Base-by-base conservation (phyloP, 371 early-diverging fungal genomes). In the Mortierella sp. region DNA sequence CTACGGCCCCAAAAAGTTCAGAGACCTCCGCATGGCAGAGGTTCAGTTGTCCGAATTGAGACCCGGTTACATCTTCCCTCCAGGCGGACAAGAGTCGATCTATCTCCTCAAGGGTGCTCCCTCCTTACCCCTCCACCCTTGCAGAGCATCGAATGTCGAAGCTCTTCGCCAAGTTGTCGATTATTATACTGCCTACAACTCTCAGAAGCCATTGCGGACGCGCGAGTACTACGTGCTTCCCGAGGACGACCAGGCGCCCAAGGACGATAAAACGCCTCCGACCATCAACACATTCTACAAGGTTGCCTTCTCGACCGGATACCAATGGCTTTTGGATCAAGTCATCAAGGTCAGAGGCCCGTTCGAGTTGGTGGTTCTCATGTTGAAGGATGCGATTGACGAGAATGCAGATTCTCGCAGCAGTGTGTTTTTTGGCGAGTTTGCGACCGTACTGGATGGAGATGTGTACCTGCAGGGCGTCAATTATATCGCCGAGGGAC, bases 91-190 rank as follows among this genome's bases (percentile, higher is more conserved):
- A 61, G 86, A 86, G 48, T 86, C 86, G 10, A 86, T 86, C 70
- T 86, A 86, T 53, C 77, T 86, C 31, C 73, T 86, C 51, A 86
- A 86, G 44, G 86, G 86, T 1, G 86, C 86, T 5, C 86, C 86
- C 10, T 86, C 86, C 3, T 43, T 86, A 26, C 86, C 86, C 10
- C 78, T 86, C 26, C 86, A 86, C 46, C 86, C 82, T 1, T 86
- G 77, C 69, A 81, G 86, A 73, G 86, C 86, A 5, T 86, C 86
- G n/a, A 86, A 86, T 55, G 77, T 86, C 13, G 86, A 86, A 11
- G 86, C 86, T 13, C 67, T 86, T 74, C 81, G 86, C n/a, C 86
- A 86, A n/a, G 86, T 86, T 13, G 86, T 86, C n/a, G 82, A 86
- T n/a, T 69, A 81, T 34, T 86, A 86, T 72, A 86, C 86, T 8